Base-by-base conservation (phyloP, 441 rosid species). In the Adansonia gregorii region DNA sequence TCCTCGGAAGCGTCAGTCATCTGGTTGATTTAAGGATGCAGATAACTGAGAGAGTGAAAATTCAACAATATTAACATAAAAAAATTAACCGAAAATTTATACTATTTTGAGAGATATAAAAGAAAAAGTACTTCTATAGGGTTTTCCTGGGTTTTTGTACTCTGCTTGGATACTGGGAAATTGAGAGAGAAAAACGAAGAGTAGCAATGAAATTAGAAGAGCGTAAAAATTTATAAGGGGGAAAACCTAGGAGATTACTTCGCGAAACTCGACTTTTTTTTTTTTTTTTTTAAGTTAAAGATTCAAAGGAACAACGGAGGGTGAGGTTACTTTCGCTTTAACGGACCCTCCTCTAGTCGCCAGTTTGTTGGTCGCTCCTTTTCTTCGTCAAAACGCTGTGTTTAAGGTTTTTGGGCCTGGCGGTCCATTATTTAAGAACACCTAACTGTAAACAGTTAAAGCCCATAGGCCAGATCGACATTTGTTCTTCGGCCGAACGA, bases 1-100 rank as follows among this genome's bases (percentile, higher is more conserved):
- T 92, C 98, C 22, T 90, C 94, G 46, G 91, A 72, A 61, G 74
- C 54, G 79, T 91, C 95, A 67, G 87, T 80, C 94, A 92, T 92
- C 85, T 64, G 78, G 77, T 70, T 56, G 80, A 48, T 46, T 73
- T 22, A 55, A 41, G 19, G 66, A 4, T 48, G 46, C 14, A 60
- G 27, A 31, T 65, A 84, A 77, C 78, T 82, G 78, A 80, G 83
- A 75, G 80, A 78, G 82, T 59, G 74, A 78, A 65, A 69, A 81
- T 52, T 67, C 51, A 45, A 76, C 39, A 56, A 52, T 15, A 76
- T 76, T 43, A 76, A 52, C 79, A 67, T 59, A 55, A 61, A 41
- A 22, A 48, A 67, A 59, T 5, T 1, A 8, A 27, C 7, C 1
- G 46, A 15, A n/a, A 4, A 5, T n/a, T n/a, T n/a, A n/a, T n/a